These are phyloP conservation scores for Dalbergia cochinchinensis DNA, from an alignment of 306 rosid genomes.

Conservation along the genomic window DNA sequence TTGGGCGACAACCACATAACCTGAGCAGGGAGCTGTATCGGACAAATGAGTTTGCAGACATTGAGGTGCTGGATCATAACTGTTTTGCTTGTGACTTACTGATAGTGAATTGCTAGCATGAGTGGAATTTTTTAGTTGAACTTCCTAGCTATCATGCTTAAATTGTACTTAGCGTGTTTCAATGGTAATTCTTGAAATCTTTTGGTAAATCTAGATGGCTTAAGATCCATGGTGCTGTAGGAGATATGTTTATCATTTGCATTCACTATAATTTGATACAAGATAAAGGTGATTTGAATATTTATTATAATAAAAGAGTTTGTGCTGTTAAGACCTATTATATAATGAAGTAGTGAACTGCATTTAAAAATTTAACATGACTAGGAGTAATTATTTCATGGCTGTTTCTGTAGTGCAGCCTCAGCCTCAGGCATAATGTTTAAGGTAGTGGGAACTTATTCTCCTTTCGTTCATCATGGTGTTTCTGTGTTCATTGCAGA, in stretches of 20 bases:
- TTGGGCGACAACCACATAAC: constrained; percentile 92
- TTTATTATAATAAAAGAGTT: too few species aligned
- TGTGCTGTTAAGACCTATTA: too few species aligned
- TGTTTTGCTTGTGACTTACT: constrained; percentile 32
- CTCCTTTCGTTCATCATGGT: constrained; percentile 36
- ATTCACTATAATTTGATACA: too few species aligned
- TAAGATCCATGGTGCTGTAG: too few species aligned
- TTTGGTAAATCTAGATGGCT: too few species aligned
- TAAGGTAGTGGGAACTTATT: constrained; percentile 25
- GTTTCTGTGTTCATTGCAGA: constrained; percentile 58
- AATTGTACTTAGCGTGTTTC: constrained; percentile 25
- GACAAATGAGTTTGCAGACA: constrained; percentile 81
- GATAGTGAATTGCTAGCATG: constrained; percentile 10
- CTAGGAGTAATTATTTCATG: constrained; percentile 17
- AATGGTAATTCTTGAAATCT: background rate
- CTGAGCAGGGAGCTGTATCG: constrained; percentile 87
- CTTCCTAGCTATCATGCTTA: constrained; percentile 13
- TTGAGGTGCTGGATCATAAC: constrained; percentile 66
- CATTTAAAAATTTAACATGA: background rate
- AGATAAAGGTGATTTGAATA: too few species aligned
- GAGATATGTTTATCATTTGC: too few species aligned
- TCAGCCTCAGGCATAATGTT: constrained; percentile 19
- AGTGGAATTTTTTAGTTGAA: constrained; percentile 25
- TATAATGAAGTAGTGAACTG: too few species aligned
- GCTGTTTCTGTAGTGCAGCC: background rate